Conservation (phyloP, 257 asterid species). For the Gardenia jasminoides region DNA sequence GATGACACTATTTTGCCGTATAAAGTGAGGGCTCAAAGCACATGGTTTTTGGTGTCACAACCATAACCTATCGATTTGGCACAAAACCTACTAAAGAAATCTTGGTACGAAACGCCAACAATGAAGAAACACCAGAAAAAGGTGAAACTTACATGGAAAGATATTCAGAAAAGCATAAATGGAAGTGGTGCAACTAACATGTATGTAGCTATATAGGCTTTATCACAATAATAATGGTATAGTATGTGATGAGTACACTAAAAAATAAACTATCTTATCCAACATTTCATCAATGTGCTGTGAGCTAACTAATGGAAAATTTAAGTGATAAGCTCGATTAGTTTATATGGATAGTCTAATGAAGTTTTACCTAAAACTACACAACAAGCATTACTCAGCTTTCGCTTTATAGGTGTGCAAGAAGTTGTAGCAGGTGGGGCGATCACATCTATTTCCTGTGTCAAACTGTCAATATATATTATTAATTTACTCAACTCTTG, state of each 20-base stretch:
- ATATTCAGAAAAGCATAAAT: conserved; percentile 6
- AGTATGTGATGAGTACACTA: conserved; percentile 3
- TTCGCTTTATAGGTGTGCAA: conserved; percentile 24
- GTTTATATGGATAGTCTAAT: conserved; percentile 1
- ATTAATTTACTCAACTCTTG: neutral
- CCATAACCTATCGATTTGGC: neutral
- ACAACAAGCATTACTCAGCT: conserved; percentile 10
- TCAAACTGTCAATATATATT: too few relatives aligned
- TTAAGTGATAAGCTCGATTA: conserved; percentile 12
- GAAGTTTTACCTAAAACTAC: conserved; percentile 24
- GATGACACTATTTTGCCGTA: neutral
- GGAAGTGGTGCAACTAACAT: conserved; percentile 22
- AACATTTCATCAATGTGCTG: conserved; percentile 9
- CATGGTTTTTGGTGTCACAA: conserved; percentile 14
- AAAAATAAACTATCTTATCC: conserved; percentile 16
- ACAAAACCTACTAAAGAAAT: conserved; percentile 16
- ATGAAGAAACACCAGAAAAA: conserved; percentile 20
- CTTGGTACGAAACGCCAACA: conserved; percentile 2
- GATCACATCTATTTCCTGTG: conserved; percentile 13
- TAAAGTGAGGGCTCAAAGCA: conserved; percentile 19
- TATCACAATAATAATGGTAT: neutral
- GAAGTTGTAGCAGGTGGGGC: conserved; percentile 19
- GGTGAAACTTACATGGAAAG: conserved; percentile 13
- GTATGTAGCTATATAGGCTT: neutral
- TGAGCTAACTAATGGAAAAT: conserved; percentile 20